Base-by-base conservation (phyloP, 1,284 basidiomycete species). In the Ganoderma meredithae region DNA sequence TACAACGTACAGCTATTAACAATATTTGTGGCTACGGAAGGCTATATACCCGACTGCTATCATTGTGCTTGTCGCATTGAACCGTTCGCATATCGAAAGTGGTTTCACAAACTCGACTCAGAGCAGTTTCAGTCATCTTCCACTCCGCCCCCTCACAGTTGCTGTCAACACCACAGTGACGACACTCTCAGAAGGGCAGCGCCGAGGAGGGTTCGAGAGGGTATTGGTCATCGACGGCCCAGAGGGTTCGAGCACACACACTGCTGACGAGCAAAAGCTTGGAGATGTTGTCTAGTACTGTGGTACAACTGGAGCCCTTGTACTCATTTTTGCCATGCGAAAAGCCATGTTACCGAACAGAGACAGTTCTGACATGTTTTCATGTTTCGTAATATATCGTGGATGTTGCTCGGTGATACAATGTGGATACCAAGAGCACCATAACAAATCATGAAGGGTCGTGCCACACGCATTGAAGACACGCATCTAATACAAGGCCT, bases 1-100 rank as follows among this genome's bases (percentile, higher is more conserved):
- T 43, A 10, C 27, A 40, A 12, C 10, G 0, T 27, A 7, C 27
- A 3, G 2, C 3, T 36, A 4, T 10, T 19, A 7, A 22, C 40
- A 1, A 4, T 19, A 15, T 40, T 8, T n/a, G 10, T 47, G 31
- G 31, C 3, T 31, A 31, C 31, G 3, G 5, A 31, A 62, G 61
- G 61, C 61, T 2, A 62, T 62, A 19, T 62, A 62, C 33, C 61
- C 61, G 2, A 62, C 36, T 12, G 13, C 40, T 33, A 53, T 62
- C 36, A 62, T 62, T n/a, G 61, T 62, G n/a, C 31, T 62, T 49
- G 61, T 62, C 2, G 61, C 61, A 15, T 7, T 62, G 27, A 52
- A 62, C 9, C 27, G 61, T 7, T 60, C 58, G 40, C 58, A 60
- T 13, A 36, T 60, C 13, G 39, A 60, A n/a, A 40, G 27, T 7